Conservation (phyloP, 1,284 basidiomycete genomes). For the Mrakiaceae sp. region DNA sequence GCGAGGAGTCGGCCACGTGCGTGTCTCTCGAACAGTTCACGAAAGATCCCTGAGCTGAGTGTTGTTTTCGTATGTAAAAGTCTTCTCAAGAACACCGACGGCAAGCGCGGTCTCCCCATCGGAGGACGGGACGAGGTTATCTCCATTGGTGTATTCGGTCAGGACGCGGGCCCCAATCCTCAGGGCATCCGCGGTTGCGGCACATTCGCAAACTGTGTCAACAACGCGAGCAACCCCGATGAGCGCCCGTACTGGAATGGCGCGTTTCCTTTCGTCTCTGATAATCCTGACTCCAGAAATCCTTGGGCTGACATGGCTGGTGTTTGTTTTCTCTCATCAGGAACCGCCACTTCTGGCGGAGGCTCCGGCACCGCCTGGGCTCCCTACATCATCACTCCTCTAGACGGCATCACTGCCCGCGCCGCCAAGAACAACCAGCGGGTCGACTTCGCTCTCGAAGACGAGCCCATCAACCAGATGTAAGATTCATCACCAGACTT, state of each 20-base stretch:
- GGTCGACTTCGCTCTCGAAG: constrained; percentile 26
- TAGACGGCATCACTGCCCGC: constrained; percentile 29
- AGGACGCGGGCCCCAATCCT: constrained; percentile 29
- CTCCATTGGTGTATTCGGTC: constrained; percentile 31
- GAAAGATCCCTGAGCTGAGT: constrained; percentile 23
- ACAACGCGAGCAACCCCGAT: neutral
- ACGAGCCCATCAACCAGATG: neutral
- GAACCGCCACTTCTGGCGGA: constrained; percentile 32
- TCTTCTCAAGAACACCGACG: constrained; percentile 27
- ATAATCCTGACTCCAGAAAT: neutral
- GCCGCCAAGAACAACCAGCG: constrained; percentile 23
- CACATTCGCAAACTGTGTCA: neutral
- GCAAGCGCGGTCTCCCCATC: constrained; percentile 22
- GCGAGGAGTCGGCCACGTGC: constrained; percentile 10
- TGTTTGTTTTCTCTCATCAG: constrained; percentile 6
- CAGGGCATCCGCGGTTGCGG: constrained; percentile 29
- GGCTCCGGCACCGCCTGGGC: constrained; percentile 31
- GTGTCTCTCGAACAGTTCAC: constrained; percentile 20
- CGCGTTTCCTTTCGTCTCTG: neutral
- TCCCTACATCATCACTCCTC: constrained; percentile 23
- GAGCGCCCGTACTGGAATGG: no score
- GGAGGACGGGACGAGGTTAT: constrained; percentile 12
- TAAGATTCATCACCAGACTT: no score
- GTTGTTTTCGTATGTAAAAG: constrained; percentile 22
- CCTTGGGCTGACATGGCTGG: neutral